Evolutionary conservation across 2,329 filamentous ascomycete species (phyloP), one percentile per base, ranked within the genome.

Genomic region (Aspergillus udagawae): DNA sequence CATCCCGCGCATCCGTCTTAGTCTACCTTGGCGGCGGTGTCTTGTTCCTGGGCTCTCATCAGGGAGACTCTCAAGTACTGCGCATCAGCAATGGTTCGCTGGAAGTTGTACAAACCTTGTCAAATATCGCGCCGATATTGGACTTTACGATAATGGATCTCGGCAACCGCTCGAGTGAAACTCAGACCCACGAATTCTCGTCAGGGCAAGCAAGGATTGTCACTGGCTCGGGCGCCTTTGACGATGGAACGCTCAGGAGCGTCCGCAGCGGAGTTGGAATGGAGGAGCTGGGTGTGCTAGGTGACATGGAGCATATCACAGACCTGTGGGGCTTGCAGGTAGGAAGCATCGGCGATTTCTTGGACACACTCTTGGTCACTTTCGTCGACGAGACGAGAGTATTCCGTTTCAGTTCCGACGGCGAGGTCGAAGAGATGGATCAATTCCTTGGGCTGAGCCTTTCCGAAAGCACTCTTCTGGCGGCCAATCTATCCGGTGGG

Each of bases 111-210:
- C 91, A 96, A 69, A 88, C 85, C 0, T 81, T 95, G 55, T 79
- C 84, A 3, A 99, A 96, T 68, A 91, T 97, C 65, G 92, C 90
- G 0, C 94, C 94, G 0, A 90, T 99, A 45, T 77, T 97, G 42
- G 94, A 99, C 70, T 97, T 99, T 65, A 88, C 90, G 1, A 86
- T 99, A 17, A 96, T 97, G 91, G 94, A 97, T 68, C 89, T 97
- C 82, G 93, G 92, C 0, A 92, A 91, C 65, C 83, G 91, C 55
- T 87, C 90, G 58, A 88, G 88, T 23, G 89, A 94, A 61, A 85
- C 82, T 8, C 87, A 91, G 20, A 89, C 88, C 3, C 95, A 94
- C 67, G 90, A 94, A 60, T 99, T 96, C 68, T 96, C 92, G 0
- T 96, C 93, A 0, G 94, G 94, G 0, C 93, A 99, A 74, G 92